A percentile compares a stretch with the other conserved stretches of the same genome.
These are phyloP conservation scores for Avena sativa DNA, from an alignment of 176 grass and related monocot genomes.

Conservation along the genomic window DNA sequence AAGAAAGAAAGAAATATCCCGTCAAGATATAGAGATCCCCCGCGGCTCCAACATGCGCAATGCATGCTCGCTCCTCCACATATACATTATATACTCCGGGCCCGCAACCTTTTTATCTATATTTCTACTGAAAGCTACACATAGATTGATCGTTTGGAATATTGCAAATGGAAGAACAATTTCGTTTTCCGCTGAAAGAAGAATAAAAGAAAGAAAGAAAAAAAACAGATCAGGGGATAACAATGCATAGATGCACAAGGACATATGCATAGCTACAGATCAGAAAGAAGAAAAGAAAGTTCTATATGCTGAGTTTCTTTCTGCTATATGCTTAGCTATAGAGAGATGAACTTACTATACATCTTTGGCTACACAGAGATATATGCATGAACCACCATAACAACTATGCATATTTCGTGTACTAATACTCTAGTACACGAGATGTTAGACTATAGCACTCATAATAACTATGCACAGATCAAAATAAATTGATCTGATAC, in stretches of 20 bases:
- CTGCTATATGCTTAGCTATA: background rate
- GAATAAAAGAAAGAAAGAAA: background rate
- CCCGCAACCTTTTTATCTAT: constrained; percentile 39
- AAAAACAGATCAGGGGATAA: constrained; percentile 9
- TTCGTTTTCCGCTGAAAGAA: constrained; percentile 15
- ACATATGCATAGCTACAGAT: constrained; percentile 19
- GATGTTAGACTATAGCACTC: no score
- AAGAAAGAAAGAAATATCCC: constrained; percentile 32
- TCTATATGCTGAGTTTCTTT: background rate
- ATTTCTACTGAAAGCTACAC: constrained; percentile 31
- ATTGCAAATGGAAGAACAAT: background rate
- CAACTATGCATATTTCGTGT: no score
- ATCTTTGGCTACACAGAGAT: background rate
- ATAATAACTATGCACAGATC: no score
- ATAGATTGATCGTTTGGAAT: background rate
- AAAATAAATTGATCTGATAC: no score
- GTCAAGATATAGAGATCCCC: constrained; percentile 26
- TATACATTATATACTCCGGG: background rate
- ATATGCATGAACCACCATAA: background rate
- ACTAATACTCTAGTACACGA: no score
- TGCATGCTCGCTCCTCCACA: constrained; percentile 32
- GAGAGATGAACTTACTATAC: background rate
- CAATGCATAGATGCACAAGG: constrained; percentile 26
- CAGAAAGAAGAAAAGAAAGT: background rate
- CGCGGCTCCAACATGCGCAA: background rate